Evolutionary conservation across 164 flowering plant genomes (phyloP).

Genomic region (Umbellularia californica): DNA sequence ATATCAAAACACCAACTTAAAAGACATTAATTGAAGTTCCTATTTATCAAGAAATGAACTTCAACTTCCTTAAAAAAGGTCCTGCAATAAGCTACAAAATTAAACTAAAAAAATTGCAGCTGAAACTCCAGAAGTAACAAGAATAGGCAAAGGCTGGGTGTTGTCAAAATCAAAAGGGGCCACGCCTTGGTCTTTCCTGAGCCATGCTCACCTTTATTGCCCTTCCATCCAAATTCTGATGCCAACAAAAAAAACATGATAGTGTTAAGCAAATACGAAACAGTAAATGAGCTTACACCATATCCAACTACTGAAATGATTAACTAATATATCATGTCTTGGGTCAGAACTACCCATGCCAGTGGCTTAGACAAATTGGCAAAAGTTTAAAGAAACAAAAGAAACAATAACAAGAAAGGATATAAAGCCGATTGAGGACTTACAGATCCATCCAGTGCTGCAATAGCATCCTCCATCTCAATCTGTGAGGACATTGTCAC

Average conservation of each 20-base stretch:
- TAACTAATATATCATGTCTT: too few relatives aligned
- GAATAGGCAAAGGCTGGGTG: background rate
- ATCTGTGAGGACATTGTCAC: slow-evolving; percentile 59
- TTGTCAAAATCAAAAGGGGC: slow-evolving; percentile 18
- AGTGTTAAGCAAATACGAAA: background rate
- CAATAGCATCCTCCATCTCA: slow-evolving; percentile 80
- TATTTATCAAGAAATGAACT: too few relatives aligned
- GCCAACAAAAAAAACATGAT: background rate
- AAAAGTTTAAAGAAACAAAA: too few relatives aligned
- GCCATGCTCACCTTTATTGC: slow-evolving; percentile 72
- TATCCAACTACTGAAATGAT: too few relatives aligned
- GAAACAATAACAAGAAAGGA: background rate
- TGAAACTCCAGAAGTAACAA: background rate
- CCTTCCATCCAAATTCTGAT: slow-evolving; percentile 83
- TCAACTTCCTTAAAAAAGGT: background rate
- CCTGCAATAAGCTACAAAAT: too few relatives aligned
- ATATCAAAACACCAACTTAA: too few relatives aligned
- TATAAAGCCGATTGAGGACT: background rate
- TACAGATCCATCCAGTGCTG: slow-evolving; percentile 94
- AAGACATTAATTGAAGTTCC: too few relatives aligned
- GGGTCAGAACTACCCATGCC: too few relatives aligned
- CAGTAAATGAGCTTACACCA: too few relatives aligned
- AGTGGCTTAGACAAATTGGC: background rate
- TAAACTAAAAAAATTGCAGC: background rate
- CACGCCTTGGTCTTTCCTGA: slow-evolving; percentile 51